Evolutionary conservation across 495 filamentous ascomycete genomes (phyloP).

Genomic region (Ramalina peruviana): DNA sequence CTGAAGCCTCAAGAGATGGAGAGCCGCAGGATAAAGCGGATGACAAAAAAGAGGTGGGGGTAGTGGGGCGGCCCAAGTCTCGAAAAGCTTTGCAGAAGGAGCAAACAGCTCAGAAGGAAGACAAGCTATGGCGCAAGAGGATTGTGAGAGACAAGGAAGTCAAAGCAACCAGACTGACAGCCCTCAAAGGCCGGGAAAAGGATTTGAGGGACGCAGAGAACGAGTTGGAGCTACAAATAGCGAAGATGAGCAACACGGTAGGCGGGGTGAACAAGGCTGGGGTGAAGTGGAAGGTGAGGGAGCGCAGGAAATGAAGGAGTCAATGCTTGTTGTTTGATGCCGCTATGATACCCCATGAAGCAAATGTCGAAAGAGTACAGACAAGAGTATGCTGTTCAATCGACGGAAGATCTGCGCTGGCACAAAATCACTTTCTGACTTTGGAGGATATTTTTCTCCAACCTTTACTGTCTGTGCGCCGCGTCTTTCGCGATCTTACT

Average conservation of each 20-base stretch:
- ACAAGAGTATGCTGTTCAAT: too few species aligned
- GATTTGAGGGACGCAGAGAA: conserved; percentile 60
- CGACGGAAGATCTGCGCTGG: too few species aligned
- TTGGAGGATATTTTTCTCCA: neutral
- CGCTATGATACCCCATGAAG: too few species aligned
- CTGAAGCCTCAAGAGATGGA: neutral
- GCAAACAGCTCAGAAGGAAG: conserved; percentile 26
- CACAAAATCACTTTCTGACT: too few species aligned
- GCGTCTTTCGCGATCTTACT: neutral
- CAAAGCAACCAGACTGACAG: conserved; percentile 42
- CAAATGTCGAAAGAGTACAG: too few species aligned
- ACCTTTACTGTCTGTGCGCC: neutral
- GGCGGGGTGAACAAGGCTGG: conserved; percentile 71
- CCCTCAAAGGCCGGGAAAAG: conserved; percentile 52
- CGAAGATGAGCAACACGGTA: conserved; percentile 67
- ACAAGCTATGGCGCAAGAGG: conserved; percentile 30
- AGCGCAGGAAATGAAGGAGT: conserved; percentile 54
- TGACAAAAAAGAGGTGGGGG: neutral
- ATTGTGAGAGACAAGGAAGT: conserved; percentile 35
- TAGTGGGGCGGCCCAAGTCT: neutral
- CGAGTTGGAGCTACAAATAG: conserved; percentile 62
- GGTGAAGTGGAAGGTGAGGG: conserved; percentile 67
- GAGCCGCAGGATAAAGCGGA: neutral
- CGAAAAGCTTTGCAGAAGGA: conserved; percentile 15
- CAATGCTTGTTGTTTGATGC: neutral